Evolutionary conservation across 768 basidiomycete genomes (phyloP).

Genomic region (Trametes meyenii): DNA sequence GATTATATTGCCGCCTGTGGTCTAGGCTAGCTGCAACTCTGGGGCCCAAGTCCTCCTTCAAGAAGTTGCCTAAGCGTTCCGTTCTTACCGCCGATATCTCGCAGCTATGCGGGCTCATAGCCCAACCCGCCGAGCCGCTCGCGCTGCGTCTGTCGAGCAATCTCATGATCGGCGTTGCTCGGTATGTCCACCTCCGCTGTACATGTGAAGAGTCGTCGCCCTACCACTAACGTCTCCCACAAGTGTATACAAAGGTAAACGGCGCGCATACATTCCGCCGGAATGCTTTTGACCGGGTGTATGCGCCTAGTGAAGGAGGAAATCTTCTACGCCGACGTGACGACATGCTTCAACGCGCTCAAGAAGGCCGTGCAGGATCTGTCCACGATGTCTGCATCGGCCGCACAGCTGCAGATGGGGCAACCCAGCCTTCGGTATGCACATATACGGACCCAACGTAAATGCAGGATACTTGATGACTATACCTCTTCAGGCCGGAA

Average conservation of each 20-base stretch:
- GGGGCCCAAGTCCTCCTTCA: slow-evolving; percentile 85
- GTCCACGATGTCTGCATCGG: slow-evolving; percentile 46
- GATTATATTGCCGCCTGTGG: neutral
- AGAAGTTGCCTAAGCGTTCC: slow-evolving; percentile 78
- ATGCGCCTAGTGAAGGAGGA: slow-evolving; percentile 73
- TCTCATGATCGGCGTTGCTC: slow-evolving; percentile 85
- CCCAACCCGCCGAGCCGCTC: slow-evolving; percentile 82
- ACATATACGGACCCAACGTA: neutral
- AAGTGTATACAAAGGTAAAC: slow-evolving; percentile 54
- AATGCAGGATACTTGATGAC: neutral
- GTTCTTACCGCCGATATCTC: slow-evolving; percentile 85
- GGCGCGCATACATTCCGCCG: neutral
- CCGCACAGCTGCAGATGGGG: slow-evolving; percentile 68
- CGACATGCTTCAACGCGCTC: slow-evolving; percentile 71
- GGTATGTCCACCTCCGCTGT: slow-evolving; percentile 52
- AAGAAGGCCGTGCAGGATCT: slow-evolving; percentile 79
- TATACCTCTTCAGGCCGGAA: slow-evolving; percentile 32
- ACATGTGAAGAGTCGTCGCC: neutral
- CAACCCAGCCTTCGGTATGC: slow-evolving; percentile 66
- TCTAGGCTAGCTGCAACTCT: slow-evolving; percentile 88
- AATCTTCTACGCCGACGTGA: slow-evolving; percentile 79
- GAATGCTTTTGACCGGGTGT: neutral
- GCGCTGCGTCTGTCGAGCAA: slow-evolving; percentile 87
- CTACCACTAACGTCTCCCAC: slow-evolving; percentile 14
- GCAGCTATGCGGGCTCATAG: slow-evolving; percentile 79